Base-by-base conservation (phyloP, 192 early-diverging fungal species). In the Gryganskiella cystojenkinii region DNA sequence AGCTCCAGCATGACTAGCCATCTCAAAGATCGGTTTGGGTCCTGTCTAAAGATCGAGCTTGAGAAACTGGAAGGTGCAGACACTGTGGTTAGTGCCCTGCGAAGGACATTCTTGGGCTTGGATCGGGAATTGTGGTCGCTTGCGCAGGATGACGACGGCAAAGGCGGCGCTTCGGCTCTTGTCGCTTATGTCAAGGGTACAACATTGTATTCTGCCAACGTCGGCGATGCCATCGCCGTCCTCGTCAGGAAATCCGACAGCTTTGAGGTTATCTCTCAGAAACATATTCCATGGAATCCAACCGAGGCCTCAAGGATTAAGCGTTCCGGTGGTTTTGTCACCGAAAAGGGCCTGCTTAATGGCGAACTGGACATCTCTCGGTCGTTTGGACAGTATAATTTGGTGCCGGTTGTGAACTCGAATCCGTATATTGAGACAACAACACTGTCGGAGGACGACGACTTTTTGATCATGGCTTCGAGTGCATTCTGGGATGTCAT, bases 331-430 rank as follows among this genome's bases (percentile, higher is more conserved):
- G 94, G 94, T 0, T 93, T 87, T 64, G 92, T 97, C 44, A 91
- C 92, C 10, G 87, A 87, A 64, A 80, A 83, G 45, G 90, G 92
- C 25, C 81, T 90, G 22, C 84, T 97, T 13, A 93, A 95, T 55
- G 91, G 86, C 33, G 89, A 93, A 74, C 63, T 90, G 15, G 85
- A 91, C 20, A 86, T 95, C 4, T 93, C 93, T 3, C 83, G 94
- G 24, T 90, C 87, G 3, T 95, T 97, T 83, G 95, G 95, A 0
- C 95, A 95, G 81, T 97, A 93, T 60, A 88, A 92, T 62, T 70
- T 94, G 46, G 83, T 93, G 8, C 93, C 94, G 7, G 82, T 89
- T 25, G 90, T 97, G 52, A 97, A 95, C 67, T 90, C 94, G 11
- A 92, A 95, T 51, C 94, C 95, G 11, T 93, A 79, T 34, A 92